Conservation (phyloP, 257 asterid species). For the Capsicum chinense region DNA sequence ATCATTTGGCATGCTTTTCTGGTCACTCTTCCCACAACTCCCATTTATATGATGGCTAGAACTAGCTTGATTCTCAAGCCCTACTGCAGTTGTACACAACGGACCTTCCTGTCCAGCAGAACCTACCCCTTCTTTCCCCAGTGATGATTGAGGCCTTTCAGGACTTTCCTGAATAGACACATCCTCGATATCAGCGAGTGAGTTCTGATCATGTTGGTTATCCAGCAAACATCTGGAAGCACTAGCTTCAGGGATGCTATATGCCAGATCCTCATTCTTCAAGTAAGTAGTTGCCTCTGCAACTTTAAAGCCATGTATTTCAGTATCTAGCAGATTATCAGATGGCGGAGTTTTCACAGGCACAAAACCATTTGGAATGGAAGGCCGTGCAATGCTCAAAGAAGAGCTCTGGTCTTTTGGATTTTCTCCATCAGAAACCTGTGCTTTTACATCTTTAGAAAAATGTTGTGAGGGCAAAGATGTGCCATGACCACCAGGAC, state of each 20-base stretch:
- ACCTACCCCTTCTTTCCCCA: slow-evolving; percentile 40
- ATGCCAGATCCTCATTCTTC: slow-evolving; percentile 39
- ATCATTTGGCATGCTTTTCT: slow-evolving; percentile 38
- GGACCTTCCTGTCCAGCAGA: slow-evolving; percentile 46
- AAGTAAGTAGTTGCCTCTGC: slow-evolving; percentile 47
- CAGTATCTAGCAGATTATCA: slow-evolving; percentile 47
- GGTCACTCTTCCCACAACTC: slow-evolving; percentile 41
- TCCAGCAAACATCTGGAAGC: slow-evolving; percentile 44
- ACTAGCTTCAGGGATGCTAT: slow-evolving; percentile 44
- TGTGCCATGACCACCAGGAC: slow-evolving; percentile 53
- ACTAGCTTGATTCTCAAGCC: slow-evolving; percentile 51
- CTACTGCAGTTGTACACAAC: slow-evolving; percentile 40
- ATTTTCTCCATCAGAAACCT: slow-evolving; percentile 49
- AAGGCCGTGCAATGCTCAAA: slow-evolving; percentile 44
- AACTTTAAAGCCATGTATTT: slow-evolving; percentile 48
- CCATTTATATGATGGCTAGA: slow-evolving; percentile 59
- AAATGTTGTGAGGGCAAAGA: slow-evolving; percentile 56
- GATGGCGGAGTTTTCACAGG: slow-evolving; percentile 42
- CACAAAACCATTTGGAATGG: slow-evolving; percentile 46
- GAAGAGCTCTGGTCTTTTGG: slow-evolving; percentile 44
- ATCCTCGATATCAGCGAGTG: slow-evolving; percentile 41
- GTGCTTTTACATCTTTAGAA: slow-evolving; percentile 49
- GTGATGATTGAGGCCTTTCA: slow-evolving; percentile 44
- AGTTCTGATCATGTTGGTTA: slow-evolving; percentile 49
- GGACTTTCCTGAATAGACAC: slow-evolving; percentile 43